These are phyloP conservation scores for Eucalyptus cloeziana DNA, from an alignment of 345 rosid genomes.

Conservation along the genomic window DNA sequence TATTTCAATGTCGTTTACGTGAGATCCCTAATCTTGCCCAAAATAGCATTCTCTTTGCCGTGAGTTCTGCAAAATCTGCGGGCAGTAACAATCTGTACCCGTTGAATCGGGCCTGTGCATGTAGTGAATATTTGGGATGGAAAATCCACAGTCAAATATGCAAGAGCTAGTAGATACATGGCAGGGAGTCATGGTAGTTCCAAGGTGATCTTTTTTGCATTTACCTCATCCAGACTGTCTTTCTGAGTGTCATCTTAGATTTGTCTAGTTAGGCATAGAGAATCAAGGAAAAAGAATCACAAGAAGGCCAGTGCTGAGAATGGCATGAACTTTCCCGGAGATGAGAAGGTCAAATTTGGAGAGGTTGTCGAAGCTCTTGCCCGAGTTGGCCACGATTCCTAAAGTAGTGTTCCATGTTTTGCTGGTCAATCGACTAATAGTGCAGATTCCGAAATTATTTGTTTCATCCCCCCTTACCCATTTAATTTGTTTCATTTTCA, in stretches of 20 bases:
- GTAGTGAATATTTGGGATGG: no score
- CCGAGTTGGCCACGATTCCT: slow-evolving; percentile 22
- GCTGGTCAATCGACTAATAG: not conserved
- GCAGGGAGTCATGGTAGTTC: not conserved
- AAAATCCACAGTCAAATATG: not conserved
- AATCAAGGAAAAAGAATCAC: slow-evolving; percentile 57
- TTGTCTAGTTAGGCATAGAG: slow-evolving; percentile 31
- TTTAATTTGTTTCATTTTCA: not conserved
- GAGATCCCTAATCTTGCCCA: no score
- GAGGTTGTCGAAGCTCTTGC: slow-evolving; percentile 62
- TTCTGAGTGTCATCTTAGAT: not conserved
- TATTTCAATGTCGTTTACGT: no score
- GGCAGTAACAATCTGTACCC: no score
- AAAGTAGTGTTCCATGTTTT: slow-evolving; percentile 24
- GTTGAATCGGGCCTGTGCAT: no score
- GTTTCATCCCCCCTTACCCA: not conserved
- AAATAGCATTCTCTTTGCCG: no score
- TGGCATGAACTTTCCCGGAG: slow-evolving; percentile 38
- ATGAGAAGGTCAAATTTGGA: slow-evolving; percentile 61
- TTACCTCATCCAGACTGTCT: not conserved
- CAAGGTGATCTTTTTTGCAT: not conserved
- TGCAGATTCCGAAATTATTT: not conserved
- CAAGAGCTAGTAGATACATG: not conserved
- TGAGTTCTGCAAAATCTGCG: no score
- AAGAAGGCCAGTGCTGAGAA: slow-evolving; percentile 30